These are phyloP conservation scores for Phytophthora boehmeriae DNA, from an alignment of 352 stramenopile genomes.

Conservation along the genomic window DNA sequence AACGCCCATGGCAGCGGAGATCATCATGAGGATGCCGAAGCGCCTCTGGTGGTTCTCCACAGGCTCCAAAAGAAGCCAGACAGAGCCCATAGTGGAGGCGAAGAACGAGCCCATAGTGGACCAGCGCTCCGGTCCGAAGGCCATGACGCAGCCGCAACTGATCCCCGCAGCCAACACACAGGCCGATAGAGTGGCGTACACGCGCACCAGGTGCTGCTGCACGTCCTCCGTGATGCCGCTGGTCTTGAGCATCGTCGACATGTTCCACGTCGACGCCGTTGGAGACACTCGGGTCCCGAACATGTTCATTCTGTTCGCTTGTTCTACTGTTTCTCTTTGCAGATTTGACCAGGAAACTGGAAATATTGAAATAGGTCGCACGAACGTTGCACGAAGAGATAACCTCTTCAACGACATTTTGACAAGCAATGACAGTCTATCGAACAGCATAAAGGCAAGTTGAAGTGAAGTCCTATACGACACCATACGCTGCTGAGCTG, in stretches of 20 bases:
- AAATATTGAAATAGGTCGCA: not conserved
- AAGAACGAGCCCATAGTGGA: constrained; percentile 58
- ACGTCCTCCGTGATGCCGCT: constrained; percentile 70
- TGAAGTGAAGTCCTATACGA: constrained; percentile 32
- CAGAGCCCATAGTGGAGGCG: constrained; percentile 48
- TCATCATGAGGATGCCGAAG: constrained; percentile 71
- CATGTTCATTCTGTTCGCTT: constrained; percentile 28
- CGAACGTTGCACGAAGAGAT: constrained; percentile 1
- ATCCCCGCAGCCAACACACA: constrained; percentile 64
- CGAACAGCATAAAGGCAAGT: constrained; percentile 14
- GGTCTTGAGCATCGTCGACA: constrained; percentile 70
- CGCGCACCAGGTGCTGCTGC: constrained; percentile 68
- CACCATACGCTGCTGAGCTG: constrained; percentile 27
- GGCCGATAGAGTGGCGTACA: constrained; percentile 72
- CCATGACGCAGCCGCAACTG: constrained; percentile 44
- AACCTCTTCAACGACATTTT: not conserved
- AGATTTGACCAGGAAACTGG: constrained; percentile 9
- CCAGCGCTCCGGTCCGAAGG: constrained; percentile 40
- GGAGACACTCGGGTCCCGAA: constrained; percentile 30
- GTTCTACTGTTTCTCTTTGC: constrained; percentile 17
- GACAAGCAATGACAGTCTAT: too few species aligned
- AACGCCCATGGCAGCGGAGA: constrained; percentile 73
- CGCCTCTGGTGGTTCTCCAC: constrained; percentile 58
- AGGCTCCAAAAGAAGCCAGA: constrained; percentile 70
- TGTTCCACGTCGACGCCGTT: constrained; percentile 45